Evolutionary conservation across 768 basidiomycete species (phyloP), one percentile per base, ranked within the genome.

Genomic region (Xerocomus spinulosus): DNA sequence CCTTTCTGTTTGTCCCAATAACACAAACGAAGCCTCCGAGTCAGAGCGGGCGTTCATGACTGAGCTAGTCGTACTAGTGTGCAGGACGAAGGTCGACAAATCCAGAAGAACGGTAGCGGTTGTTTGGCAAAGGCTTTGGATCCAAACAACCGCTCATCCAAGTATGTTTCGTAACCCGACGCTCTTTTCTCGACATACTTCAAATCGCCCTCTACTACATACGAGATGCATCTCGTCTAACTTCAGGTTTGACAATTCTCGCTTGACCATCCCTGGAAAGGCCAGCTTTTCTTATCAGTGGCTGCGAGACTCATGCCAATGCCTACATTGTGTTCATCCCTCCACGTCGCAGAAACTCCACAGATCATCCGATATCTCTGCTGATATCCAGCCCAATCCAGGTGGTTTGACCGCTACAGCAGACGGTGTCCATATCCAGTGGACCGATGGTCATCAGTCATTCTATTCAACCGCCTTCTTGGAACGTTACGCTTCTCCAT

Each of bases 291-390:
- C 87, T 0, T 83, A 78, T 58, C 67, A 81, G 46, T 93, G 90
- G 83, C 77, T 98, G 9, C 82, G 92, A 20, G 93, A 97, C 59
- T 78, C 87, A 0, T 96, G 92, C 56, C 80, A 78, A 48, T 91
- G 86, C 34, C 68, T 79, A 0, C 57, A 69, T 2, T 93, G 87
- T 53, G 65, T 94, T 9, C 88, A 96, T 56, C 83, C 88, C 0
- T 78, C 82, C 4, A 92, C 85, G 0, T 70, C 67, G 3, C 94
- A 97, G 66, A 89, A 89, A 58, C 71, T 92, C 0, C 82, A 82
- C 58, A 70, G 78, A 42, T 79, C 85, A 2, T 82, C 83, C 0
- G 87, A 89, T 55, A 68, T 88, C 20, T 76, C 80, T 0, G 40
- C 63, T 10, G 71, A 80, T 40, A 69, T 82, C 42, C 59, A 61